phyloP scores from a whole-genome alignment of 2,329 filamentous ascomycete genomes.

The Aspergillus persii region DNA sequence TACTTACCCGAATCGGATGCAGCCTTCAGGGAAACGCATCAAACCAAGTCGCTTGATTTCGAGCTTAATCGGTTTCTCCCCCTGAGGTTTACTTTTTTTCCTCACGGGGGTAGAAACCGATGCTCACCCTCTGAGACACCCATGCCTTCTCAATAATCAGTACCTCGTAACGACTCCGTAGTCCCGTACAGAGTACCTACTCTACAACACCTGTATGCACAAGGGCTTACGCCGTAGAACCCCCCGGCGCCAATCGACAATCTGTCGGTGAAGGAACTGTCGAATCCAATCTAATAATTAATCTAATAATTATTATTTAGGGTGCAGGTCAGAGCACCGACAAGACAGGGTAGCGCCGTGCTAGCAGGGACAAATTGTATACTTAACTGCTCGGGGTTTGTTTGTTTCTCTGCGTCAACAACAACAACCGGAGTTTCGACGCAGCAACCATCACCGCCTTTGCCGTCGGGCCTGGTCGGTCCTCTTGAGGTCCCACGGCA shows the following conservation, averaged over 20 bases:
- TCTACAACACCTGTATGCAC: too few relatives aligned
- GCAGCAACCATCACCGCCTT: constrained; percentile 17
- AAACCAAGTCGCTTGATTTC: neutral
- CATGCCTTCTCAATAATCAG: too few relatives aligned
- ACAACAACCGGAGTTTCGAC: constrained; percentile 10
- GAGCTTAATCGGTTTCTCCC: neutral
- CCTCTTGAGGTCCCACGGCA: constrained; percentile 4
- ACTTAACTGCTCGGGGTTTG: neutral
- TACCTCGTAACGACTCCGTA: too few relatives aligned
- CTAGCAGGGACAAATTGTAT: neutral
- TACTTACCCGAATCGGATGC: constrained; percentile 15
- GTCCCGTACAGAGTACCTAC: neutral
- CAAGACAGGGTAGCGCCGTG: neutral
- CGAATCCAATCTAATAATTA: neutral
- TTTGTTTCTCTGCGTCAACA: neutral
- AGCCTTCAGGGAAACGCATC: neutral
- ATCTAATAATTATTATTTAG: constrained; percentile 3
- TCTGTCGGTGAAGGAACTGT: neutral
- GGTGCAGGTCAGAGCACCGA: constrained; percentile 2
- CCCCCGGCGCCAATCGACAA: neutral
- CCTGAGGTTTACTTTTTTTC: neutral
- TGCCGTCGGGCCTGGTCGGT: constrained; percentile 16
- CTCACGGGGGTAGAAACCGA: too few relatives aligned
- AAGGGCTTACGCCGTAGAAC: too few relatives aligned
- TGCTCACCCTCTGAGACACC: too few relatives aligned